Evolutionary conservation across 805 yeast species (phyloP).

Genomic region (Ogataea glucozyma): DNA sequence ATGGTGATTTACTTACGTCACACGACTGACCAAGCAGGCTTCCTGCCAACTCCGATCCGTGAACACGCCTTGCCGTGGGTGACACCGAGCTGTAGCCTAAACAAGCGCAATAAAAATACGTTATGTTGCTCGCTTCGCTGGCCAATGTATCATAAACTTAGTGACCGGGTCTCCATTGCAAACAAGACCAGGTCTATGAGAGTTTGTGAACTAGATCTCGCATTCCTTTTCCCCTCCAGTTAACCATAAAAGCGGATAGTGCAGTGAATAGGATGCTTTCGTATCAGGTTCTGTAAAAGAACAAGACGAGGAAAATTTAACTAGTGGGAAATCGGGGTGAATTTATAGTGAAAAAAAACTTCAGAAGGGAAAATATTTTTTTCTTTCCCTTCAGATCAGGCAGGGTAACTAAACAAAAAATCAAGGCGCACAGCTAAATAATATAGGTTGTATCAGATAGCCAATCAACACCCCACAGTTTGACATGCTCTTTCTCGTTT

Average conservation of each 20-base stretch:
- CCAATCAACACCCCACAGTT: neutral
- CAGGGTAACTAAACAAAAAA: neutral
- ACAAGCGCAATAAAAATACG: too few relatives aligned
- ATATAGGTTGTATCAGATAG: neutral
- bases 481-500: neutral
- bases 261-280: conserved; percentile 49
- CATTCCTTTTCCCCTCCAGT: conserved; percentile 48
- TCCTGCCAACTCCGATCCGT: too few relatives aligned
- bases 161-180: conserved; percentile 37
- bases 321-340: too few relatives aligned
- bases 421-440: neutral
- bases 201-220: conserved; percentile 38
- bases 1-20: too few relatives aligned
- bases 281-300: conserved; percentile 35
- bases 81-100: too few relatives aligned
- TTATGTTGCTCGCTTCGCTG: too few relatives aligned
- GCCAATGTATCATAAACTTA: conserved; percentile 39
- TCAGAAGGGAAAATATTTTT: too few relatives aligned
- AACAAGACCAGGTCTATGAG: conserved; percentile 38
- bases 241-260: conserved; percentile 38
- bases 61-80: too few relatives aligned
- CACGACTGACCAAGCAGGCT: too few relatives aligned
- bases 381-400: neutral
- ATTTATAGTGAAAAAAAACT: neutral
- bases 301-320: conserved; percentile 10